Conservation (phyloP, 345 rosid genomes). For the Laguncularia racemosa region DNA sequence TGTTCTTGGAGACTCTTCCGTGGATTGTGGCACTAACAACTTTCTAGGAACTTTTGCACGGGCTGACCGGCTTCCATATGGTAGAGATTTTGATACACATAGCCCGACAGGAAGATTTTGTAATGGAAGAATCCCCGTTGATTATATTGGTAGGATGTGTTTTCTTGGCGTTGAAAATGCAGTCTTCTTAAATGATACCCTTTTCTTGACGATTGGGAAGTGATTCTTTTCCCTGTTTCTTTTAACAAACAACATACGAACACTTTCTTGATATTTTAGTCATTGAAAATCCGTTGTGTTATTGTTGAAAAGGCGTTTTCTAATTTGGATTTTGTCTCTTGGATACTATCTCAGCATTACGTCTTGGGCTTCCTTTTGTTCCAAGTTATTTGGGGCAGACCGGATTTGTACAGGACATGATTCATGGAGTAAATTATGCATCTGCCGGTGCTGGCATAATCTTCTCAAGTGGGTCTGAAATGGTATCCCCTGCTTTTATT, state of each 20-base stretch:
- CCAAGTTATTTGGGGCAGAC: constrained; percentile 84
- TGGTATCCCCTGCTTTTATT: constrained; percentile 29
- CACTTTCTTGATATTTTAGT: constrained; percentile 3
- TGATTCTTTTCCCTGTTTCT: no score
- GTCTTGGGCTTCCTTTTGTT: constrained; percentile 69
- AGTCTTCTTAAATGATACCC: no score
- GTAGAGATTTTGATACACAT: constrained; percentile 85
- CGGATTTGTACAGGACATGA: constrained; percentile 51
- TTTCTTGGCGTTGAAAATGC: background rate
- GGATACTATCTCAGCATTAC: constrained; percentile 39
- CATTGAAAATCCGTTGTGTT: background rate
- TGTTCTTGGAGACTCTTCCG: constrained; percentile 81
- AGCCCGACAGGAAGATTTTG: constrained; percentile 79
- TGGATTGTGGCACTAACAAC: constrained; percentile 79
- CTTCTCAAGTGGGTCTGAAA: constrained; percentile 73
- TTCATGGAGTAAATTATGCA: constrained; percentile 79
- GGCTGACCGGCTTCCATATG: constrained; percentile 86
- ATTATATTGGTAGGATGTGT: constrained; percentile 50
- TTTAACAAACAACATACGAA: background rate
- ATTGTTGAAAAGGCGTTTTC: background rate
- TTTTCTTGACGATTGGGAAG: no score
- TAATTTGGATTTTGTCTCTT: background rate
- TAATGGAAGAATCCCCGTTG: constrained; percentile 93
- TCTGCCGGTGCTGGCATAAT: constrained; percentile 89
- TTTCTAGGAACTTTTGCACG: constrained; percentile 87